Conservation (phyloP, 2,329 filamentous ascomycete genomes). For the Rhynchosporium graminicola region DNA sequence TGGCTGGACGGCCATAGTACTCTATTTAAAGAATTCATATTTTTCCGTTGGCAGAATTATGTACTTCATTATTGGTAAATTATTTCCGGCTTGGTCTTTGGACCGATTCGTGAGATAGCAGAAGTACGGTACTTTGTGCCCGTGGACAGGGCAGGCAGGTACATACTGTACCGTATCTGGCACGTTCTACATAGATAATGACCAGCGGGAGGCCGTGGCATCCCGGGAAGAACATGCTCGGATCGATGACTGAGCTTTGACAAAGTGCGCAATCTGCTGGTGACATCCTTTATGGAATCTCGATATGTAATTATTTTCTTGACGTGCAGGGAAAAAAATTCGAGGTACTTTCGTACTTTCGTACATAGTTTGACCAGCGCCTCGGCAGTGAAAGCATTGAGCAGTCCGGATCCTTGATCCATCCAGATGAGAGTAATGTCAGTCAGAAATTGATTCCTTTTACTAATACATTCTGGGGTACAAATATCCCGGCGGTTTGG, state of each 20-base stretch:
- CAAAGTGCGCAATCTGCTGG: background rate
- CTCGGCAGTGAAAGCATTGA: background rate
- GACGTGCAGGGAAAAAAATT: conserved; percentile 1
- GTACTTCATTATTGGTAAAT: background rate
- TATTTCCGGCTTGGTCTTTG: conserved; percentile 9
- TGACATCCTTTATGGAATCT: background rate
- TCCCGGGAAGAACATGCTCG: conserved; percentile 1
- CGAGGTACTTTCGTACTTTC: background rate
- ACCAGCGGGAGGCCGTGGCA: conserved; percentile 5
- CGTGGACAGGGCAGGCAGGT: too few species aligned
- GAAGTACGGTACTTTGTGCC: background rate
- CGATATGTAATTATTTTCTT: background rate
- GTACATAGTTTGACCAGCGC: background rate
- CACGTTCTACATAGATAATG: conserved; percentile 1
- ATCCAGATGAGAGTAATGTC: background rate
- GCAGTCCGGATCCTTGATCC: background rate
- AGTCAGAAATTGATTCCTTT: background rate
- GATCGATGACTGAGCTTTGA: conserved; percentile 10
- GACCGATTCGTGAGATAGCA: background rate
- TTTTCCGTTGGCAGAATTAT: conserved; percentile 4
- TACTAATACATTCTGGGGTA: background rate
- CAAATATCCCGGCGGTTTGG: background rate
- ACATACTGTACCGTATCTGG: too few species aligned
- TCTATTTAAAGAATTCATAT: conserved; percentile 22
- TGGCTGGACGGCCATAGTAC: conserved; percentile 5